Evolutionary conservation across 202 grass and related monocot species (phyloP), one percentile per base, ranked within the genome.

Genomic region (Carex sylvatica): DNA sequence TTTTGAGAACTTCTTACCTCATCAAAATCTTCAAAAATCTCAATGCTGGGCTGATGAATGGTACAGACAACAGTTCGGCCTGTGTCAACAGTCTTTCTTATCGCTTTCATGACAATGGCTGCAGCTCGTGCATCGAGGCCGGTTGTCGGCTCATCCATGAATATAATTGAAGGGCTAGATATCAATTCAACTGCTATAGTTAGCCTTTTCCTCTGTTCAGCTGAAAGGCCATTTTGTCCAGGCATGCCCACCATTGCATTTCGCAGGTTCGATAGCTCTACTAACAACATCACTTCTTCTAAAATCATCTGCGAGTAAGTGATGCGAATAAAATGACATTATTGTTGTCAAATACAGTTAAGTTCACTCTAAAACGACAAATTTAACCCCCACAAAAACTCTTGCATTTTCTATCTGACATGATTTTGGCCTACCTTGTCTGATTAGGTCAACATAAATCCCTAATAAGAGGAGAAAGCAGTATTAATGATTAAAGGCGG

Each of bases 101-200:
- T 69, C 6, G 92, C 78, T 60, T 89, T 84, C 89, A 94, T 91
- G 62, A 94, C 89, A 80, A 94, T 88, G 22, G 89, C 87, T 58
- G 92, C 89, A 33, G 85, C 74, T 46, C 89, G 79, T 61, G 92
- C 85, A 91, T 94, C 92, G 20, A 94, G 82, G 19, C 92, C 85
- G n/a, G 92, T 85, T 30, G 92, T 94, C 42, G 92, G 92, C 65
- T 94, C 92, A 55, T 94, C 92, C 85, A 94, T 87, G 65, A 94
- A 91, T 64, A 94, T 88, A 28, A 94, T 91, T 12, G 87, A 79
- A 88, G 92, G 89, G 76, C 88, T 91, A 49, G 92, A 85, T 22
- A 91, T 89, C 78, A 94, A 85, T 78, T 94, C 87, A 19, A 91
- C 87, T 19, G 89, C 89, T 80, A 94, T 91, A 53, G 89, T 94